Evolutionary conservation across 768 basidiomycete species (phyloP).

Genomic region (Serendipita sp.): DNA sequence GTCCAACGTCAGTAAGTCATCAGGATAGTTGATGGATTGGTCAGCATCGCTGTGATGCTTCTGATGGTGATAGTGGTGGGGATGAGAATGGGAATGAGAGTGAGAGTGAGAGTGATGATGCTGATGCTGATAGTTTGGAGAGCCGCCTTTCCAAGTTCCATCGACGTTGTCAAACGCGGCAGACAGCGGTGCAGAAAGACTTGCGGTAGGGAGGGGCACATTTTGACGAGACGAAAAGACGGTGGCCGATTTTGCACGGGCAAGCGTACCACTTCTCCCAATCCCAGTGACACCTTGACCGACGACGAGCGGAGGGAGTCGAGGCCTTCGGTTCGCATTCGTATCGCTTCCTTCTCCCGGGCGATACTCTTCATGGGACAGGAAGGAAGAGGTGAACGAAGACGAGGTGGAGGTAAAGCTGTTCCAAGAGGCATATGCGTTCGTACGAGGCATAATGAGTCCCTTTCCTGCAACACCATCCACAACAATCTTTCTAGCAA

Average conservation of each 20-base stretch:
- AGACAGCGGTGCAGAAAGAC: neutral
- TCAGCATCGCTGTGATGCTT: neutral
- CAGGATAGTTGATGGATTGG: neutral
- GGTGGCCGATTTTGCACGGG: conserved; percentile 4
- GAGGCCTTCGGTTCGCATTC: neutral
- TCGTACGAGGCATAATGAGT: conserved; percentile 1
- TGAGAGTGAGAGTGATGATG: neutral
- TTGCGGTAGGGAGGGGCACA: neutral
- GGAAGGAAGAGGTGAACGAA: neutral
- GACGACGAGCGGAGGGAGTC: neutral
- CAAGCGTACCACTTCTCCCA: neutral
- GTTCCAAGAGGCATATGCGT: conserved; percentile 2
- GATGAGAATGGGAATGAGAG: neutral
- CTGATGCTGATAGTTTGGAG: neutral
- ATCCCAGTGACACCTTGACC: neutral
- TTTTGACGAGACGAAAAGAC: neutral
- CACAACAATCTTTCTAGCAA: neutral
- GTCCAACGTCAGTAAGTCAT: neutral
- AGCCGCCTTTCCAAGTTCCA: neutral
- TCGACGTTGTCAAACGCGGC: neutral
- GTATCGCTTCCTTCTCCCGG: conserved; percentile 4
- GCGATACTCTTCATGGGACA: neutral
- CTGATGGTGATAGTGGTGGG: neutral
- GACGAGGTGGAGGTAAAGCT: neutral
- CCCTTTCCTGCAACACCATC: neutral